phyloP scores from a whole-genome alignment of 495 filamentous ascomycete species.

The Chaetomium tenue region DNA sequence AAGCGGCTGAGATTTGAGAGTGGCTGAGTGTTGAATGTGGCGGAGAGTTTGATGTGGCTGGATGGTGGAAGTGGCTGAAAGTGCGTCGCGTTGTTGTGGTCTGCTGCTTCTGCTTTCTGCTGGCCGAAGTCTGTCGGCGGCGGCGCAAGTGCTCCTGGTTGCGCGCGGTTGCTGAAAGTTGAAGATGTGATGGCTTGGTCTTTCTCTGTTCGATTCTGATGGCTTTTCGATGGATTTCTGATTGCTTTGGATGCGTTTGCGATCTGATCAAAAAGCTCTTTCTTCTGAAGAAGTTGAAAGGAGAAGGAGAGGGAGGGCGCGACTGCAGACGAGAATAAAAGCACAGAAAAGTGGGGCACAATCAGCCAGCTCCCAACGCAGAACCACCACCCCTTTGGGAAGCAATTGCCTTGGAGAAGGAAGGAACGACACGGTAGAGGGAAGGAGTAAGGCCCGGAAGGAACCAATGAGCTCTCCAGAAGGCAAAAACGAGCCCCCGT shows the following conservation, averaged over 20 bases:
- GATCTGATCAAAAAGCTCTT: neutral
- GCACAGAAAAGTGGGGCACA: neutral
- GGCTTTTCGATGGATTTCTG: neutral
- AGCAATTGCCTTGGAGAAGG: no score
- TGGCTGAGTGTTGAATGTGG: no score
- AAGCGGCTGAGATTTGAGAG: no score
- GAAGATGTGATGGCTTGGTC: neutral
- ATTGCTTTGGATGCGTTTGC: neutral
- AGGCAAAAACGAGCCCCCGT: no score
- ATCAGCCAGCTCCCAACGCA: neutral
- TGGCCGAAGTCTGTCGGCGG: neutral
- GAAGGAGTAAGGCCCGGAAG: no score
- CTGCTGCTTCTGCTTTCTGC: neutral
- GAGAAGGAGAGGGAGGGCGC: neutral
- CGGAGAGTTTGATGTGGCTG: no score
- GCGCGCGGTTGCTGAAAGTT: neutral
- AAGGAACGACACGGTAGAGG: no score
- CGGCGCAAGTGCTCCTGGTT: neutral
- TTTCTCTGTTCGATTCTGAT: neutral
- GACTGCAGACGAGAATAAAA: neutral
- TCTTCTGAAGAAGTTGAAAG: neutral
- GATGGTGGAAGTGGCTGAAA: no score
- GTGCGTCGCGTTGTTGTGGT: neutral
- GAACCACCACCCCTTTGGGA: no score
- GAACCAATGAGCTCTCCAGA: neutral